Percentiles rank a stretch among this genome's conserved stretches.
Evolutionary conservation across 2,329 filamentous ascomycete genomes (phyloP).

Genomic region (Diplodia mutila): DNA sequence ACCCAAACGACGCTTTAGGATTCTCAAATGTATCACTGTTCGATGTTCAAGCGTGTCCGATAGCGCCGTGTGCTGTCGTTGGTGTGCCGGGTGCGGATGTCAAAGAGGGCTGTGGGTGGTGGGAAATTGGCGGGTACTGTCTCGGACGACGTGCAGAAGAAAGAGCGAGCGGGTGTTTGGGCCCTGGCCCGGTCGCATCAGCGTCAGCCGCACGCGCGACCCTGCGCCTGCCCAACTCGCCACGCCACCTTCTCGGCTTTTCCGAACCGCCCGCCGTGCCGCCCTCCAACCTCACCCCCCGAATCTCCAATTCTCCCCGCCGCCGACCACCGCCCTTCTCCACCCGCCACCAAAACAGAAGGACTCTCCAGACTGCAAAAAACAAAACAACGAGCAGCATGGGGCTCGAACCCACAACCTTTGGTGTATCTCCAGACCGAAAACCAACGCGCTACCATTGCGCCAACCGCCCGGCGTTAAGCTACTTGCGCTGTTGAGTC

Average conservation of each 20-base stretch:
- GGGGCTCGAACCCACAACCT: constrained; percentile 36
- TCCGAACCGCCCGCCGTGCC: background rate
- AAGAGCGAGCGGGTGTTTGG: background rate
- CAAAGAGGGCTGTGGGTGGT: background rate
- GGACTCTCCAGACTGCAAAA: background rate
- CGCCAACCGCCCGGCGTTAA: constrained; percentile 28
- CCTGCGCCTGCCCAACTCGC: background rate
- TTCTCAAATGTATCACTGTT: constrained; percentile 20
- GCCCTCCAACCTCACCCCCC: background rate
- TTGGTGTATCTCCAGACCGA: constrained; percentile 31
- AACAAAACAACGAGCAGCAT: constrained; percentile 28
- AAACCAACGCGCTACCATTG: constrained; percentile 36
- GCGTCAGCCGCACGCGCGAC: background rate
- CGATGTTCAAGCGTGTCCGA: background rate
- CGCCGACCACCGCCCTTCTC: background rate
- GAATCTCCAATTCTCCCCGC: background rate
- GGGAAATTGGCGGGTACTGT: background rate
- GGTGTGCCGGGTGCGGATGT: background rate
- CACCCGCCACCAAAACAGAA: constrained; percentile 7
- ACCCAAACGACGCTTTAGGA: constrained; percentile 12
- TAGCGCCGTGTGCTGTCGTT: background rate
- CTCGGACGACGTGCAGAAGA: constrained; percentile 10
- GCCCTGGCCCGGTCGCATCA: too few relatives aligned
- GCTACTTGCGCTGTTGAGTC: accelerated
- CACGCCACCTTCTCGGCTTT: background rate